Base-by-base conservation (phyloP, 2,329 filamentous ascomycete species). In the Pseudopithomyces maydicus region DNA sequence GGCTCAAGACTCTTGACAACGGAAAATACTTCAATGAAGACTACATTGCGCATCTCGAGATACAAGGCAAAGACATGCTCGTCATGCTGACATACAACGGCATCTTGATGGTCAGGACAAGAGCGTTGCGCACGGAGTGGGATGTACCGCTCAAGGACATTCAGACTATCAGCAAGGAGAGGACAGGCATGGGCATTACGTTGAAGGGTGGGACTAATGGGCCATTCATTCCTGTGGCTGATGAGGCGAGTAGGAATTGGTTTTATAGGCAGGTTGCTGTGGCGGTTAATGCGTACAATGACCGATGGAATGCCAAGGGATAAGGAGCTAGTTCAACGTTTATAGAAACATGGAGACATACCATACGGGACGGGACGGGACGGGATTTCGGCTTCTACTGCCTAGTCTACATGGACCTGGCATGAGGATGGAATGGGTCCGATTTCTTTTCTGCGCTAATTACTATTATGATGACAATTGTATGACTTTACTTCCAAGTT, bases 1-100 rank as follows among this genome's bases (percentile, higher is more conserved):
- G 95, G 96, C 88, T 99, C 63, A 99, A 99, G 83, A 96, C 97
- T 57, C 88, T 96, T 11, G 95, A 99, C 78, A 95, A 97, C 63
- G 95, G 95, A 59, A 95, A 93, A 75, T 98, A 94, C 82, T 99
- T 99, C 84, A 90, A 96, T 78, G 95, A 99, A 77, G 86, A 92
- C 73, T 99, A 99, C 79, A 95, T 99, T 74, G 96, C 93, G 4
- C 96, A 99, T 73, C 82, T 99, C 4, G 94, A 99, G 77, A 85
- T 99, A 23, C 90, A 92, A 11, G 87, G 88, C 58, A 91, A 95
- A 74, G 93, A 96, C 73, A 91, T 98, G 86, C 84, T 99, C 58
- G 97, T 82, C 57, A 78, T 82, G 74, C 70, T 82, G 47, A 82
- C 80, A 17, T 82, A 81, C 63, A 80, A 80, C 62, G 87, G 91